Conservation (phyloP, 306 rosid genomes). For the Vicia sativa region DNA sequence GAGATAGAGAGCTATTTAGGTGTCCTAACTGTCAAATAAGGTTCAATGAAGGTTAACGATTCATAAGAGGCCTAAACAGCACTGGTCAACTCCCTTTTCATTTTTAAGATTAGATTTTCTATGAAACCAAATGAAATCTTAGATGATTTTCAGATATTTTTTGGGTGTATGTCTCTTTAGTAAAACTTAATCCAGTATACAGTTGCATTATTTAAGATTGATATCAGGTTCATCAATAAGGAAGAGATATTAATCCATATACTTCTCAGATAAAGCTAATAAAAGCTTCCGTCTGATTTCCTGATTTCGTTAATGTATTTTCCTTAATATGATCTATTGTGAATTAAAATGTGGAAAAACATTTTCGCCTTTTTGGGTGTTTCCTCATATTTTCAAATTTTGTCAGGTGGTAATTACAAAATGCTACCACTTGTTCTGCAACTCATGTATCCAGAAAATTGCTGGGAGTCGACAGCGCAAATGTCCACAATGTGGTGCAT, state of each 20-base stretch:
- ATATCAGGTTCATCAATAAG: neutral
- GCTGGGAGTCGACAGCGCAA: slow-evolving; percentile 83
- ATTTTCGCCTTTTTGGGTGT: neutral
- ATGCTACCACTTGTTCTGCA: slow-evolving; percentile 98
- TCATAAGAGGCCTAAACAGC: too few species aligned
- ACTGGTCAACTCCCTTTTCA: too few species aligned
- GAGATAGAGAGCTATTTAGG: too few species aligned
- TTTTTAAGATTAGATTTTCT: neutral
- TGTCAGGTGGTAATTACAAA: slow-evolving; percentile 95
- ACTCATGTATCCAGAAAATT: slow-evolving; percentile 74
- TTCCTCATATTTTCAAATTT: slow-evolving; percentile 3
- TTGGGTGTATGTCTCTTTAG: neutral
- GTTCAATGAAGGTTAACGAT: too few species aligned
- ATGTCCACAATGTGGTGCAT: slow-evolving; percentile 79
- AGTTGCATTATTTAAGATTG: neutral
- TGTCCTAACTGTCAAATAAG: too few species aligned
- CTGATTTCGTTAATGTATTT: slow-evolving; percentile 11
- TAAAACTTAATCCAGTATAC: neutral
- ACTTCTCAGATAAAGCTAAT: neutral
- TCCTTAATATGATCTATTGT: neutral
- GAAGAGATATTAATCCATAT: neutral
- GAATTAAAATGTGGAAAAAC: neutral
- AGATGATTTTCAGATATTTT: neutral
- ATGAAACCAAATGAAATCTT: neutral
- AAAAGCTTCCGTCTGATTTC: neutral